Base-by-base conservation (phyloP, 495 filamentous ascomycete genomes). In the Penicillium salamii region DNA sequence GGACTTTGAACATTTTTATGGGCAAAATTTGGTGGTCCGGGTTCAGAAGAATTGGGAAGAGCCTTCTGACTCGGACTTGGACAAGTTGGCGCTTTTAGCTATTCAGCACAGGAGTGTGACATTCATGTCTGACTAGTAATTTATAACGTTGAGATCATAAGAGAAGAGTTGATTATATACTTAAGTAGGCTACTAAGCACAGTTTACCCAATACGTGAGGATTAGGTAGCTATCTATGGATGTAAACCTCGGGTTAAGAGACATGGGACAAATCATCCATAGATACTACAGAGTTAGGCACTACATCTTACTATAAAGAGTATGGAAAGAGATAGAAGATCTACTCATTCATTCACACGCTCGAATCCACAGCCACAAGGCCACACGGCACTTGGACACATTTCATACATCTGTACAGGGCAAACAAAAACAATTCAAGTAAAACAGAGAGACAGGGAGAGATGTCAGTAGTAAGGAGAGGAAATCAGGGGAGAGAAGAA, bases 351-450 rank as follows among this genome's bases (percentile, higher is more conserved):
- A 59, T 62, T 47, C 49, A 49, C 40, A 37, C 43, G 41, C 59
- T 42, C 50, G 56, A 55, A 42, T 46, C 45, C 52, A 67, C 19
- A 46, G 34, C 43, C 33, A 46, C 29, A 50, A 50, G 48, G 39
- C 39, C 48, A 42, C 21, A 19, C 55, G 13, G 28, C 11, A 48
- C 35, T 33, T 39, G 43, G 35, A 26, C 46, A 48, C 32, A 40
- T 7, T 40, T 39, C 46, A 63, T 59, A 67, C 63, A 65, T 63
- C 58, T 73, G 68, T 73, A 71, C 67, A 64, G 50, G 55, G 49
- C 42, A 58, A 53, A 29, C 37, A 42, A 46, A 37, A 57, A 57
- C 32, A 13, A 42, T 31, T 36, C 18, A 57, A 38, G 39, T 44
- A 52, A 26, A 55, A 37, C 13, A 23, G 39, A 54, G 45, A 53